Evolutionary conservation across 2,329 filamentous ascomycete genomes (phyloP), one percentile per base, ranked within the genome.

Genomic region (Colletotrichum spinosum): DNA sequence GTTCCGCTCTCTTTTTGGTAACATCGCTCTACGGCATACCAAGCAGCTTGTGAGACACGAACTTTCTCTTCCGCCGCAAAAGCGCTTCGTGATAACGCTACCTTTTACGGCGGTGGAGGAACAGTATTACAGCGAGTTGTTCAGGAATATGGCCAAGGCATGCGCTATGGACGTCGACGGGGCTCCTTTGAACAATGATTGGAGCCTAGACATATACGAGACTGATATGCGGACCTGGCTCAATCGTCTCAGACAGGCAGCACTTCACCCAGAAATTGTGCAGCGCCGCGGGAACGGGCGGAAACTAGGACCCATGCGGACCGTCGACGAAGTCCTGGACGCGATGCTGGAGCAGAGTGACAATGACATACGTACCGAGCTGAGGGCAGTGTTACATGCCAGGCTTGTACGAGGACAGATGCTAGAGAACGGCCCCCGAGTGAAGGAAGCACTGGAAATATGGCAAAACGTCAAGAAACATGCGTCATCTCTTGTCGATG

Each of bases 261-360:
- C 93, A 62, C 82, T 98, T 13, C 94, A 97, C 76, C 93, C 95
- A 0, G 91, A 97, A 73, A 87, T 97, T 46, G 84, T 84, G 9
- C 86, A 86, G 38, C 83, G 90, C 12, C 86, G 85, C 67, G 85
- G 86, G 0, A 77, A 92, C 6, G 90, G 90, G 2, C 83, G 86
- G 49, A 87, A 84, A 53, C 84, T 83, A 57, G 89, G 87, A 0
- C 90, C 92, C 0, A 83, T 97, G 69, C 86, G 92, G 11, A 97
- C 94, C 0, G 90, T 97, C 2, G 87, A 90, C 15, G 92, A 98
- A 76, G 95, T 98, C 1, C 81, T 99, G 10, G 90, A 93, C 69
- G 89, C 90, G 5, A 97, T 99, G 95, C 90, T 97, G 63, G 93
- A 97, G 60, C 90, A 95, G 72, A 94, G 91, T 48, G 92, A 95